phyloP scores from a whole-genome alignment of 768 basidiomycete species.

The Mycena haematopus region DNA sequence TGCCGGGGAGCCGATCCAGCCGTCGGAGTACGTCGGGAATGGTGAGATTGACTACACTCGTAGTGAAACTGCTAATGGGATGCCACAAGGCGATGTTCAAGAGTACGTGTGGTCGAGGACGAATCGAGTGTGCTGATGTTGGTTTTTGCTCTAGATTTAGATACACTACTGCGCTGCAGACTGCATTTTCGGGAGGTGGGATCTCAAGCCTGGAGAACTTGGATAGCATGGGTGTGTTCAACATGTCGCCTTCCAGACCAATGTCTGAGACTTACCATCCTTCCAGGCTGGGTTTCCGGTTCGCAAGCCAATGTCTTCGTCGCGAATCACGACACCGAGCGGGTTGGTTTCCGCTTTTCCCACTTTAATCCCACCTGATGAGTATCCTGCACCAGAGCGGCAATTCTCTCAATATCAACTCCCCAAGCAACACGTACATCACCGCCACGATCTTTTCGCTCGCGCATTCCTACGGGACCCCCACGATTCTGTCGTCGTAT shows the following conservation, averaged over 20 bases:
- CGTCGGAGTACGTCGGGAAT: slow-evolving; percentile 60
- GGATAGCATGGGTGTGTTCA: slow-evolving; percentile 50
- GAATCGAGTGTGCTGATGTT: slow-evolving; percentile 19
- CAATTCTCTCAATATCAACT: slow-evolving; percentile 60
- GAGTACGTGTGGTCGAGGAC: slow-evolving; percentile 46
- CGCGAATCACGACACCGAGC: slow-evolving; percentile 73
- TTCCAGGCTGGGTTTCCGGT: slow-evolving; percentile 62
- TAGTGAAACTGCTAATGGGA: neutral
- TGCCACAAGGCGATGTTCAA: slow-evolving; percentile 61
- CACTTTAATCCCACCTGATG: neutral
- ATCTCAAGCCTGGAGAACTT: slow-evolving; percentile 60
- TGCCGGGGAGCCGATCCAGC: slow-evolving; percentile 57
- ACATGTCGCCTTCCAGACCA: too few relatives aligned
- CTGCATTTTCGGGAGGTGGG: slow-evolving; percentile 57
- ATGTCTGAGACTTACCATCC: too few relatives aligned
- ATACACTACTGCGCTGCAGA: slow-evolving; percentile 58
- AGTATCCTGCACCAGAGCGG: slow-evolving; percentile 47
- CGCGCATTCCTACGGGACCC: slow-evolving; percentile 71
- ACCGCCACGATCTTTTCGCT: slow-evolving; percentile 68
- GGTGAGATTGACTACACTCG: slow-evolving; percentile 38
- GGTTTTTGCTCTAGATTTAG: slow-evolving; percentile 50
- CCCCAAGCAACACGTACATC: slow-evolving; percentile 69
- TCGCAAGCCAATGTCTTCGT: slow-evolving; percentile 67
- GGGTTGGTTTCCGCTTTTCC: slow-evolving; percentile 38
- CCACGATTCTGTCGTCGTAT: slow-evolving; percentile 68